Base-by-base conservation (phyloP, 179 eudicot genomes). In the Carnegiea gigantea region DNA sequence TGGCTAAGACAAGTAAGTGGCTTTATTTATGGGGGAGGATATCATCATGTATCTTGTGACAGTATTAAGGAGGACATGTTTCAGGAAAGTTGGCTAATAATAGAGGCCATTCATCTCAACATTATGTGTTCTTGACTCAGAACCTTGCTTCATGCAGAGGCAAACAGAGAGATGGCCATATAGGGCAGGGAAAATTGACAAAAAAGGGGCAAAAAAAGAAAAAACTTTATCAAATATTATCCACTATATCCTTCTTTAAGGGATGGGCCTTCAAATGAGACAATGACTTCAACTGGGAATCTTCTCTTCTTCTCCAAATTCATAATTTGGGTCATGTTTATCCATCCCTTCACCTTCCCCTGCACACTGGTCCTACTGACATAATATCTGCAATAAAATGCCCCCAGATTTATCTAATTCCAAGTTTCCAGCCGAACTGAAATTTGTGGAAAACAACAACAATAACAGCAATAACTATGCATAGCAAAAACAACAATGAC, bases 221-320 rank as follows among this genome's bases (percentile, higher is more conserved):
- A 48, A 23, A 44, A 13, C 5, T 48, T 54, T n/a, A 78, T 44
- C 65, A 49, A 6, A 40, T 5, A 40, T 3, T 14, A 36, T 17
- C 33, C 38, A 18, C 62, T 17, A 8, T 28, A 46, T 44, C 64
- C 49, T 68, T 30, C 12, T 48, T 54, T 44, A 71, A 70, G 23
- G 65, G 9, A 78, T 82, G 79, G 79, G 48, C 23, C 75, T 65
- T 6, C 9, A 20, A 79, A 83, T 77, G 60, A 84, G 83, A 80
- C 83, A 84, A 84, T 76, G 80, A 59, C 67, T 80, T 84, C 14
- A 12, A 83, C 77, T 79, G 21, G 70, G 81, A 70, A 15, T 70
- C 54, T 57, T 80, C 21, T 62, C 21, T 28, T 60, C 82, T 60
- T 73, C 82, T 71, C 53, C 70, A 36, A 54, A 79, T 38, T 75